phyloP scores from a whole-genome alignment of 106 monocot species.

The Dendrobium catenatum region DNA sequence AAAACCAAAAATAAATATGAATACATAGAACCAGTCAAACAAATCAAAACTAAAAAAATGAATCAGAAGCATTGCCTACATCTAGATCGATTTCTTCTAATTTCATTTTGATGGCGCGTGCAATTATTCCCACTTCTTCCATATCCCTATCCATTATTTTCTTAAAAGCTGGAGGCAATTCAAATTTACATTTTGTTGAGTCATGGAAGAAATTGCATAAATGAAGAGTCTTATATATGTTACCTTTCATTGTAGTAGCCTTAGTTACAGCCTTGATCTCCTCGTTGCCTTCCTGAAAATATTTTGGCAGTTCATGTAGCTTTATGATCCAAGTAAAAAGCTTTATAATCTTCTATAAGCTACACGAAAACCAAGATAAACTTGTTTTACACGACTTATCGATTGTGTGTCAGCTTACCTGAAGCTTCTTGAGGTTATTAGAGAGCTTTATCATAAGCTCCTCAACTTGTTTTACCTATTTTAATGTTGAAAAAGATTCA shows the following conservation, averaged over 20 bases:
- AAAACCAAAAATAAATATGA: background rate
- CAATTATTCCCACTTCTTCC: conserved; percentile 41
- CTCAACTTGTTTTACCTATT: conserved; percentile 35
- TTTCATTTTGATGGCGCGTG: conserved; percentile 33
- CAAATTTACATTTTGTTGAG: background rate
- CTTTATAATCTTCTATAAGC: background rate
- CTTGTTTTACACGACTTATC: background rate
- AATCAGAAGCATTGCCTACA: background rate
- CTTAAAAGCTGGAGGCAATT: conserved; percentile 37
- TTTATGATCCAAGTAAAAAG: background rate
- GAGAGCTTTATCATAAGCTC: conserved; percentile 37
- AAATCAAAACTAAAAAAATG: background rate
- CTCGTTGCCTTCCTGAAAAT: conserved; percentile 40
- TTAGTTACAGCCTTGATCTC: conserved; percentile 48
- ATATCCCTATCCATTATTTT: conserved; percentile 54
- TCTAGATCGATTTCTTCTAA: conserved; percentile 23
- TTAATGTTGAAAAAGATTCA: background rate
- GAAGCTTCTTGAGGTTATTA: conserved; percentile 31
- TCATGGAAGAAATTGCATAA: background rate
- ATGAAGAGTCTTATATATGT: background rate
- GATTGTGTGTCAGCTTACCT: conserved; percentile 23
- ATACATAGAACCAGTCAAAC: background rate
- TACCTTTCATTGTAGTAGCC: conserved; percentile 58
- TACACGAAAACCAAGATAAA: background rate
- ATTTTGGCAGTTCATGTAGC: background rate